These are phyloP conservation scores for Yamadazyma sp. DNA, from an alignment of 805 yeast genomes.

Conservation along the genomic window DNA sequence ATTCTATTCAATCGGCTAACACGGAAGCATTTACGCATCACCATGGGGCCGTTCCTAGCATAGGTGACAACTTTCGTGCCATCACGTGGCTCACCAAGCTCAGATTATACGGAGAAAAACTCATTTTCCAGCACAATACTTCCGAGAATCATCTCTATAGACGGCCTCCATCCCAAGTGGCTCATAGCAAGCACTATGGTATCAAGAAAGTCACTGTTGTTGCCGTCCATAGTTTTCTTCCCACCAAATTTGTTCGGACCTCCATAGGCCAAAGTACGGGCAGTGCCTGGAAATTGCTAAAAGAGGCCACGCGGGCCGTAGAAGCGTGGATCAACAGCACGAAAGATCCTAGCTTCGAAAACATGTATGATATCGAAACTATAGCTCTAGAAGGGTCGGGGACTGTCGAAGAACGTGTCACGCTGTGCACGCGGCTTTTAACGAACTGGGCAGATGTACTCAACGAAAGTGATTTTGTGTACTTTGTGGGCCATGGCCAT, in stretches of 20 bases:
- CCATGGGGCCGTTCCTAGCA: conserved; percentile 16
- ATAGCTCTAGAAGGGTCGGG: conserved; percentile 45
- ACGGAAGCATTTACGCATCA: too few species aligned
- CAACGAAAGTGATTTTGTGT: conserved; percentile 31
- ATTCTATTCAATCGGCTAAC: background rate
- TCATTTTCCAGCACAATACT: conserved; percentile 21
- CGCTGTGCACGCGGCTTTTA: conserved; percentile 24
- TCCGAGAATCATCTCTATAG: conserved; percentile 31
- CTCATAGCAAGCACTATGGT: conserved; percentile 11
- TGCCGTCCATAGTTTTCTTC: conserved; percentile 41
- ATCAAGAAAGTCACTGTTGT: conserved; percentile 29
- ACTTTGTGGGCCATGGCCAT: conserved; percentile 33
- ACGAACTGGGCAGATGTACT: conserved; percentile 34
- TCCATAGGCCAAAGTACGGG: conserved; percentile 40
- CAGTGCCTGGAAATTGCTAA: conserved; percentile 28
- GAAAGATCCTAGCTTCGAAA: conserved; percentile 14
- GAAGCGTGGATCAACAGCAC: conserved; percentile 25
- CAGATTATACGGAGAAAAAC: conserved; percentile 23
- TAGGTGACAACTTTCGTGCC: conserved; percentile 24
- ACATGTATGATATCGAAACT: conserved; percentile 27
- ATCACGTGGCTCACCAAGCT: conserved; percentile 24
- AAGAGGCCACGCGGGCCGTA: conserved; percentile 29
- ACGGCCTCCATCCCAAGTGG: conserved; percentile 8
- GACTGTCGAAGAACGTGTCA: conserved; percentile 28
- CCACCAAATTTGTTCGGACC: conserved; percentile 37